phyloP scores from a whole-genome alignment of 2,329 filamentous ascomycete genomes.

The Nemania sp. region DNA sequence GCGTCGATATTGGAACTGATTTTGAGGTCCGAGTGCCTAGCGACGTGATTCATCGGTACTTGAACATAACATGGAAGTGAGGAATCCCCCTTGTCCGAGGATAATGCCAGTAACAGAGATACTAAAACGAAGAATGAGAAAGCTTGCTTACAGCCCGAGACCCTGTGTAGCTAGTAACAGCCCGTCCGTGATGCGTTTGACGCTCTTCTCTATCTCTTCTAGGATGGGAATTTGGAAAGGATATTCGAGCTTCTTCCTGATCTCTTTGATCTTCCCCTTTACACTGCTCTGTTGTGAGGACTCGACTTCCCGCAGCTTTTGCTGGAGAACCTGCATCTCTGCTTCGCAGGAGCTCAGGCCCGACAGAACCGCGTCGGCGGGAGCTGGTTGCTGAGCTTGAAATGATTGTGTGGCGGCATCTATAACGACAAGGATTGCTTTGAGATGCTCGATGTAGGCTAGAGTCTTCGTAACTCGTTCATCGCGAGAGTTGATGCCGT shows the following conservation, averaged over 20 bases:
- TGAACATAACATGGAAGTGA: background rate
- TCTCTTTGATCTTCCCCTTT: slow-evolving; percentile 19
- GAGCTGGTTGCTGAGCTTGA: background rate
- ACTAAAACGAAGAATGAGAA: background rate
- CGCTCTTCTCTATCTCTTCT: slow-evolving; percentile 10
- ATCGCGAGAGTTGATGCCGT: slow-evolving; percentile 14
- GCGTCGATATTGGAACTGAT: background rate
- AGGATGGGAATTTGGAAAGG: background rate
- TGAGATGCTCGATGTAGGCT: slow-evolving; percentile 5
- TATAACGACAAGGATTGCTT: slow-evolving; percentile 4
- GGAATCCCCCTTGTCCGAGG: background rate
- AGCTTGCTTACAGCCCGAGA: slow-evolving; percentile 13
- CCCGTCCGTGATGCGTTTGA: slow-evolving; percentile 3
- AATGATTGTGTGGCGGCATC: slow-evolving; percentile 1
- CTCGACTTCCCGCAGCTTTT: slow-evolving; percentile 2
- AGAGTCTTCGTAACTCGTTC: slow-evolving; percentile 5
- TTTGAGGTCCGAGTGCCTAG: background rate
- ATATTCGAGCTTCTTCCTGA: slow-evolving; percentile 17
- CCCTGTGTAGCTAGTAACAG: slow-evolving; percentile 15
- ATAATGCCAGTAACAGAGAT: background rate
- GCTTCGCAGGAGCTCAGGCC: slow-evolving; percentile 4
- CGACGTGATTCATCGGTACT: background rate
- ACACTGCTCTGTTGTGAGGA: background rate
- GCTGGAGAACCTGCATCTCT: slow-evolving; percentile 9
- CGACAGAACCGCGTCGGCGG: slow-evolving; percentile 3